Evolutionary conservation across 305 asterid genomes (phyloP).

Genomic region (Solanum hybrid): DNA sequence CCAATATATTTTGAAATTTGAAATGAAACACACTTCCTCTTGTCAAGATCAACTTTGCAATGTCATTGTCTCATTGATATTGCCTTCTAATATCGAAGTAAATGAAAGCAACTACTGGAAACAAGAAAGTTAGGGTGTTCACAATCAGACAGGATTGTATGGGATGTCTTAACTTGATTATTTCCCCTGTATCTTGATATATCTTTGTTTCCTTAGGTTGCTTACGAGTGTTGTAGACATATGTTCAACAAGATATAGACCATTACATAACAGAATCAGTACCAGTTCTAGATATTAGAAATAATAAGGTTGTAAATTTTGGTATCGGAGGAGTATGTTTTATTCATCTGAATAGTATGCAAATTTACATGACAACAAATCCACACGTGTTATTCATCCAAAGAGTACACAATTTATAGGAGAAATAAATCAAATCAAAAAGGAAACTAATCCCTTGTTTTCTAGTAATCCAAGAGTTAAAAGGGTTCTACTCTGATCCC

Average conservation of each 20-base stretch:
- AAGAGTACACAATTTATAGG: neutral
- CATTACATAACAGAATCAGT: neutral
- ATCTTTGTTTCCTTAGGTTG: neutral
- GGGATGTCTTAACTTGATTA: neutral
- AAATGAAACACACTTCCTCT: neutral
- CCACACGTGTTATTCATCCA: neutral
- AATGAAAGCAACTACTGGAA: neutral
- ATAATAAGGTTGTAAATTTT: neutral
- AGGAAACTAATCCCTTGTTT: neutral
- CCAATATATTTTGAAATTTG: neutral
- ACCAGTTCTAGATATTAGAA: neutral
- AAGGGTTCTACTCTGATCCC: neutral
- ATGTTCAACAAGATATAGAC: neutral
- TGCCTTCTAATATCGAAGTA: neutral
- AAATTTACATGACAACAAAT: neutral
- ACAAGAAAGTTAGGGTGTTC: neutral
- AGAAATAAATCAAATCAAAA: neutral
- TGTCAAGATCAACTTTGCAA: neutral
- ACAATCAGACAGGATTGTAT: neutral
- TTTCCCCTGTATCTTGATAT: neutral
- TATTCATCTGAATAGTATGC: neutral
- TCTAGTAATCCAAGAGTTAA: neutral
- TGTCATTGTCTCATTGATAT: neutral
- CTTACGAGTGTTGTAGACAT: neutral
- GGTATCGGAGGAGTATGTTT: neutral